These are phyloP conservation scores for Stagonosporopsis rhizophila DNA, from an alignment of 2,329 filamentous ascomycete genomes.

Conservation along the genomic window DNA sequence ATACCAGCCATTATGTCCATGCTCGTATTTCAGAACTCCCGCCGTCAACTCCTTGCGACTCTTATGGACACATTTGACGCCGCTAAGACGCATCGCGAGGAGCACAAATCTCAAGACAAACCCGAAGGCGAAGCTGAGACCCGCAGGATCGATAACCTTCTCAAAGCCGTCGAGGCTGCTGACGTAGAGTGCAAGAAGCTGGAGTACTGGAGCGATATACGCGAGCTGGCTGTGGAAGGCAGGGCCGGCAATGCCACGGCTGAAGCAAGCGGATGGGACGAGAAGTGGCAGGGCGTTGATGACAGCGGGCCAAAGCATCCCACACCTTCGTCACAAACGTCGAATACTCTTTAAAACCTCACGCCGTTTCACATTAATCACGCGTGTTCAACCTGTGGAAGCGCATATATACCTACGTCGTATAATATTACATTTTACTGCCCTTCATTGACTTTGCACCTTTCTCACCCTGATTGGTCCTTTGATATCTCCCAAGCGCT, in stretches of 20 bases:
- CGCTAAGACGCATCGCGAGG: constrained; percentile 58
- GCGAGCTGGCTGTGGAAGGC: constrained; percentile 51
- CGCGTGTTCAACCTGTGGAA: neutral
- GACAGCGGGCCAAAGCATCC: constrained; percentile 45
- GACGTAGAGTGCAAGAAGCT: constrained; percentile 81
- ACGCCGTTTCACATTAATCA: neutral
- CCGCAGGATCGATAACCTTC: constrained; percentile 70
- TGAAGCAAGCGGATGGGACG: constrained; percentile 44
- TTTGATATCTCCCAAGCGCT: constrained; percentile 48
- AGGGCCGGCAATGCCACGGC: constrained; percentile 44
- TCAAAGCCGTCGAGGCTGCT: constrained; percentile 75
- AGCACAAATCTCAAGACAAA: constrained; percentile 52
- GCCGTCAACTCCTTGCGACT: constrained; percentile 75
- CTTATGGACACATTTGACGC: constrained; percentile 67
- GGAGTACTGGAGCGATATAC: constrained; percentile 83
- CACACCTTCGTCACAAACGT: constrained; percentile 1
- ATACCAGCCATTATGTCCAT: constrained; percentile 61
- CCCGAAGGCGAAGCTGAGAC: constrained; percentile 56
- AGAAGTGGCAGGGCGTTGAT: constrained; percentile 50
- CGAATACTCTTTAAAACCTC: neutral
- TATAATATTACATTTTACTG: constrained; percentile 3
- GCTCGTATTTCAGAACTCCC: constrained; percentile 89
- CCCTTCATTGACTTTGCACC: constrained; percentile 7
- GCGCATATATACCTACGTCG: constrained; percentile 4
- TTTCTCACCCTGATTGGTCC: constrained; percentile 57